Base-by-base conservation (phyloP, 2,329 filamentous ascomycete species). In the Cordyceps tenuipes region DNA sequence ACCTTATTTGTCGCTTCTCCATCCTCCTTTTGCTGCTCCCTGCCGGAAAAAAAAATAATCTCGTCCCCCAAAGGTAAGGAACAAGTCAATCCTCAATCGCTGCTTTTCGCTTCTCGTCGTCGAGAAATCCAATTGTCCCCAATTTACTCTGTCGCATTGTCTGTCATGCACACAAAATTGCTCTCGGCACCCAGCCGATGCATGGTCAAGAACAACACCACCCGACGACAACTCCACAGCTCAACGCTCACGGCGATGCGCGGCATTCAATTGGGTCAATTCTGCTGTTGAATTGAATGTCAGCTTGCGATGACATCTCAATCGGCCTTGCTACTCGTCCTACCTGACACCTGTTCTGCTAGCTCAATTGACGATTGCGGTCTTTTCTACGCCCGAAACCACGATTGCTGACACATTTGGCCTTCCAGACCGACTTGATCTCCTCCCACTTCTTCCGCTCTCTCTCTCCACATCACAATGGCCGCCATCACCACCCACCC, bases 401-500 rank as follows among this genome's bases (percentile, higher is more conserved):
- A 21, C 29, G 21, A 48, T 39, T 43, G 55, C 55, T 50, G 19
- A 49, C 57, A 49, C 8, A 13, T 10, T 13, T 13, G 15, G 19
- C 19, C 44, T 57, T 39, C 44, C 29, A 53, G 49, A 59, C 41
- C 56, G 26, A 49, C 34, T 49, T 39, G 23, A 46, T 57, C 15
- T 50, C 48, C 29, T 48, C 54, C 43, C 34, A n/a, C 17, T 29
- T 44, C 39, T 36, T 55, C 56, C 62, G 54, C 54, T 19, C 64
- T 66, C 64, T 62, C 62, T 29, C 44, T 52, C 57, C 62, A 58
- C 52, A 65, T 68, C 69, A 73, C 67, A 72, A 77, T 77, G 75
- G 73, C 74, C 66, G 73, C 71, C 67, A 73, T 77, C 66, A 69
- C 71, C 67, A 66, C 71, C 63, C 66, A 67, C 67, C 75, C 73